Base-by-base conservation (phyloP, 2,329 filamentous ascomycete species). In the Arthrobotrys entomopaga region DNA sequence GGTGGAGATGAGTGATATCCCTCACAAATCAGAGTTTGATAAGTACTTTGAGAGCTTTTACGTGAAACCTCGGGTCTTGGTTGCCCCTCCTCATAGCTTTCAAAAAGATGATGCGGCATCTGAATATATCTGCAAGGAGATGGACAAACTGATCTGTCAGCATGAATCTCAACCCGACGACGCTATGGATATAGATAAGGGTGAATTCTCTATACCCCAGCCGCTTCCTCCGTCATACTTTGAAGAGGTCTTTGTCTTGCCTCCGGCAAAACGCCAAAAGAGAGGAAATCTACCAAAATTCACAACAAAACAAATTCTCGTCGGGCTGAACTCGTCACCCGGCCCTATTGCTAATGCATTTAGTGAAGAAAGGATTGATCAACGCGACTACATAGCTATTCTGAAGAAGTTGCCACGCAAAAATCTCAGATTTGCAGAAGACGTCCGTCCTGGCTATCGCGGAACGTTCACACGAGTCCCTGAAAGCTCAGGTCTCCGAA, bases 21-120 rank as follows among this genome's bases (percentile, higher is more conserved):
- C 63, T 40, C 29, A 77, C 69, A 69, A 43, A 57, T 49, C 26
- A n/a, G 85, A 87, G 50, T 93, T 92, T 77, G 83, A 90, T 16
- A 88, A 87, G 77, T 83, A 85, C 40, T 98, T 98, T 79, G 86
- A 92, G 34, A 89, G 91, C 0, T 98, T 97, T 81, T 93, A 90
- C 76, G 79, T 95, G 52, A 90, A 92, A 70, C 85, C 88, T 1
- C 86, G 92, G 78, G 90, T 92, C 0, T 86, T 82, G n/a, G 78
- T 97, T 61, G 92, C 93, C 0, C 84, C 85, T 0, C 77, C 78
- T 0, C 82, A 84, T 56, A 84, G 83, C 1, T 87, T 87, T 26
- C 80, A 84, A 43, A 84, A 89, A 80, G 88, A 91, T 76, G 80
- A 85, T 8, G 40, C 10, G 16, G 42, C 56, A 3, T 24, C 24